These are phyloP conservation scores for Dothideomycetes sp. DNA, from an alignment of 2,329 filamentous ascomycete species.

Conservation along the genomic window DNA sequence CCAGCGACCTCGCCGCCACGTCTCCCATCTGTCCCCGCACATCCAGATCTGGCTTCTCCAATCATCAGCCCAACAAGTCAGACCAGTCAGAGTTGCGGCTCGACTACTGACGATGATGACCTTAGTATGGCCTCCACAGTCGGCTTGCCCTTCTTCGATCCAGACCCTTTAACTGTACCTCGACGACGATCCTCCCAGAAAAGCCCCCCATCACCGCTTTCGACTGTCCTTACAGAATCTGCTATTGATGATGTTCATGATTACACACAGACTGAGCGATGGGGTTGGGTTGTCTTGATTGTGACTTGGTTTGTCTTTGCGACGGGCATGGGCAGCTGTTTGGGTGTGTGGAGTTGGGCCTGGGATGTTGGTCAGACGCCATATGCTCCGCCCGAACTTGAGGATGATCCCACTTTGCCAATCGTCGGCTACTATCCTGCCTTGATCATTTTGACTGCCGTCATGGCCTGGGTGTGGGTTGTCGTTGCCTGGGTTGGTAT, in stretches of 20 bases:
- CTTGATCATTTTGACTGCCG: conserved; percentile 79
- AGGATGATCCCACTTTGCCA: conserved; percentile 87
- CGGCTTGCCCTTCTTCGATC: conserved; percentile 22
- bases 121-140: conserved; percentile 17
- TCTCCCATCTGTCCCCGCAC: conserved; percentile 4
- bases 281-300: conserved; percentile 88
- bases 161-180: conserved; percentile 15
- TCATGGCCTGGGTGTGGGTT: conserved; percentile 99
- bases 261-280: conserved; percentile 92
- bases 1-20: conserved; percentile 8
- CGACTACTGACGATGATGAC: conserved; percentile 80
- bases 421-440: conserved; percentile 97
- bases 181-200: conserved; percentile 16
- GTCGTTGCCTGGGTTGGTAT: conserved; percentile 96
- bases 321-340: conserved; percentile 88
- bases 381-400: conserved; percentile 87
- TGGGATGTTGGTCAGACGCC: conserved; percentile 97
- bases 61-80: conserved; percentile 37
- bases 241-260: conserved; percentile 58
- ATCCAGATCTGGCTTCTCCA: conserved; percentile 13
- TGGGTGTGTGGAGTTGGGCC: conserved; percentile 96
- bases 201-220: conserved; percentile 15
- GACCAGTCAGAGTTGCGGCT: conserved; percentile 49
- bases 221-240: conserved; percentile 19
- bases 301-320: conserved; percentile 96